These are phyloP conservation scores for Mortierella sp. DNA, from an alignment of 371 early-diverging fungal species.

Conservation along the genomic window DNA sequence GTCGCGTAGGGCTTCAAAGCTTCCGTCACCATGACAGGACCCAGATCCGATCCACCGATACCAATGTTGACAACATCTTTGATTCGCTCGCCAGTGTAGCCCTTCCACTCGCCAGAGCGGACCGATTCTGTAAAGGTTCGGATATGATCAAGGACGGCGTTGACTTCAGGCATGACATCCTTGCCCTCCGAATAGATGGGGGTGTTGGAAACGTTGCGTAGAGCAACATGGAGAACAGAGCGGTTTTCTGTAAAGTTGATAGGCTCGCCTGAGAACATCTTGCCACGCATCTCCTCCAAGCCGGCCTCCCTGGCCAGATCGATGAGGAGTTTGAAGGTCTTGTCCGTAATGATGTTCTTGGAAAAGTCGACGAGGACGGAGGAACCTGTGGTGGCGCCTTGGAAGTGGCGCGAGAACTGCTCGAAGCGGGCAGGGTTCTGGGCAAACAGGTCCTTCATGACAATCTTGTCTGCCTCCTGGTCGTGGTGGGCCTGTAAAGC, in stretches of 20 bases:
- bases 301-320: slow-evolving; percentile 87
- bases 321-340: slow-evolving; percentile 82
- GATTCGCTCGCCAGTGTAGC: slow-evolving; percentile 94
- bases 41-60: slow-evolving; percentile 99
- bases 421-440: slow-evolving; percentile 81
- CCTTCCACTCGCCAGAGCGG: slow-evolving; percentile 91
- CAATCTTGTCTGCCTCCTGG: slow-evolving; percentile 73
- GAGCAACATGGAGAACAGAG: slow-evolving; percentile 96
- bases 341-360: slow-evolving; percentile 90
- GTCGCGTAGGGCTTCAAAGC: slow-evolving; percentile 93
- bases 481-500: slow-evolving; percentile 90
- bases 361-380: slow-evolving; percentile 91
- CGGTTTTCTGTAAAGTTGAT: slow-evolving; percentile 99
- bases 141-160: slow-evolving; percentile 95
- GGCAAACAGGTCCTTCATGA: slow-evolving; percentile 83
- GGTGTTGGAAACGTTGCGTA: slow-evolving; percentile 88
- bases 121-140: slow-evolving; percentile 84
- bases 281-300: slow-evolving; percentile 85
- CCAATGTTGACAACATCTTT: slow-evolving; percentile 99
- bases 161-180: slow-evolving; percentile 94
- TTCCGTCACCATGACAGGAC: slow-evolving; percentile 99
- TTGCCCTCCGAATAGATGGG: slow-evolving; percentile 86
- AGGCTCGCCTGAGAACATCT: slow-evolving; percentile 95
- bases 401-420: slow-evolving; percentile 80
- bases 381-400: slow-evolving; percentile 69